Evolutionary conservation across 805 yeast species (phyloP), one percentile per base, ranked within the genome.

Genomic region (Danielia reshetovae): DNA sequence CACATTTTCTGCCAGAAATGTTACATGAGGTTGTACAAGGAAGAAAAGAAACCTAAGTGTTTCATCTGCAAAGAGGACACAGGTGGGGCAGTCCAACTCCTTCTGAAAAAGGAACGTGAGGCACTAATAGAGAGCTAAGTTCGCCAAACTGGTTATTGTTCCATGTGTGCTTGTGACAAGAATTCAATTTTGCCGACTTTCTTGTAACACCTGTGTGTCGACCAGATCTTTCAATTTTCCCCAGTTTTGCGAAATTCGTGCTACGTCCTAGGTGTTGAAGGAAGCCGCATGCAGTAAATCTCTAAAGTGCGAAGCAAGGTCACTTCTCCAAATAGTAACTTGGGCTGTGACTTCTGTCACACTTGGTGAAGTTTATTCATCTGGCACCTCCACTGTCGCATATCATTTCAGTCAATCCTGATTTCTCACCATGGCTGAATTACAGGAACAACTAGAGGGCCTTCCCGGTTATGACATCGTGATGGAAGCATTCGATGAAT

Each of bases 1-100:
- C 93, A 84, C 53, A 61, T 74, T 34, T 84, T 74, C 49, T 84
- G 93, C 49, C 75, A 74, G 41, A 38, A 36, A 3, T 84, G 93
- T 51, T 81, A 79, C 51, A 49, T 79, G 44, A 48, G 52, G 2
- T 52, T 77, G 29, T 67, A 62, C 42, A 68, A 70, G 41, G 60
- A 50, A 34, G 48, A 51, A 26, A 62, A 55, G 30, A 60, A 70
- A 24, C 30, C 45, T n/a, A 61, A 53, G 4, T 84, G 93, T 50
- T 59, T 60, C 25, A 67, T 79, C 3, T 84, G 93, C 52, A 72
- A 70, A 4, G 55, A 63, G 27, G 77, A 79, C 25, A 81, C 88
- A 0, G 62, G 74, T 19, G 87, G 88, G 0, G 63, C 69, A 2
- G 79, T 75, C 12, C 60, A 64, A 24, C 79, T 83, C 1, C 78